Percentiles rank a stretch among this genome's conserved stretches.
These are phyloP conservation scores for Colletotrichum sansevieriae DNA, from an alignment of 2,329 filamentous ascomycete genomes.

Conservation along the genomic window DNA sequence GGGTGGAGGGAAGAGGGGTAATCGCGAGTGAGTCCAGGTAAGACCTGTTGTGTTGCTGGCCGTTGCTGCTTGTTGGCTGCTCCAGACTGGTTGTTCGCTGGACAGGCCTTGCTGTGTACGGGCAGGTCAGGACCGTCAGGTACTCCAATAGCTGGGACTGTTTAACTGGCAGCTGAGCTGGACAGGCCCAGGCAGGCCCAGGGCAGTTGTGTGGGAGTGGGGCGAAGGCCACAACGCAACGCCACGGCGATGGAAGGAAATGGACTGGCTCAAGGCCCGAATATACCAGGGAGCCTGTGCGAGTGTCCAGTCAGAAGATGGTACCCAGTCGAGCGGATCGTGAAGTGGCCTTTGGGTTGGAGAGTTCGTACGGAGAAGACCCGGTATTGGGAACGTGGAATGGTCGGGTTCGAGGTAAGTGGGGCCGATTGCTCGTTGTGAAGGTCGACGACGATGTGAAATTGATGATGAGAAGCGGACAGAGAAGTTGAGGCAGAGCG, in stretches of 20 bases:
- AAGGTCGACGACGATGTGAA: constrained; percentile 3
- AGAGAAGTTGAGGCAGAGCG: background rate
- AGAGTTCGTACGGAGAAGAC: constrained; percentile 36
- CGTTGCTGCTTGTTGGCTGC: constrained; percentile 1
- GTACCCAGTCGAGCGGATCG: constrained; percentile 24
- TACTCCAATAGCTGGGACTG: background rate
- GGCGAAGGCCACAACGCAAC: constrained; percentile 25
- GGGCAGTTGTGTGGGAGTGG: constrained; percentile 19
- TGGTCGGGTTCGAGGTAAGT: constrained; percentile 12
- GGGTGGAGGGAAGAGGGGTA: constrained; percentile 37
- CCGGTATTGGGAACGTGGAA: constrained; percentile 21
- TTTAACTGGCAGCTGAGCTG: background rate
- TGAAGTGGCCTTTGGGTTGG: constrained; percentile 33
- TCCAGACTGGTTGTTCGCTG: constrained; percentile 12
- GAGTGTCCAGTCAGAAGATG: constrained; percentile 31
- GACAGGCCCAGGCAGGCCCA: background rate
- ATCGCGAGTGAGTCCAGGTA: constrained; percentile 35
- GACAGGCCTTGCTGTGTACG: background rate
- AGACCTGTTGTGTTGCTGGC: constrained; percentile 27
- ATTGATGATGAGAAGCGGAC: background rate
- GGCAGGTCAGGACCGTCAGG: no score
- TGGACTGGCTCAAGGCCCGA: constrained; percentile 31
- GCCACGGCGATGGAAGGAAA: constrained; percentile 5
- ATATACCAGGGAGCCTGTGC: constrained; percentile 32
- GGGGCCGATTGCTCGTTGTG: background rate